phyloP scores from a whole-genome alignment of 2,329 filamentous ascomycete genomes.

The Phyllosticta citribraziliensis region DNA sequence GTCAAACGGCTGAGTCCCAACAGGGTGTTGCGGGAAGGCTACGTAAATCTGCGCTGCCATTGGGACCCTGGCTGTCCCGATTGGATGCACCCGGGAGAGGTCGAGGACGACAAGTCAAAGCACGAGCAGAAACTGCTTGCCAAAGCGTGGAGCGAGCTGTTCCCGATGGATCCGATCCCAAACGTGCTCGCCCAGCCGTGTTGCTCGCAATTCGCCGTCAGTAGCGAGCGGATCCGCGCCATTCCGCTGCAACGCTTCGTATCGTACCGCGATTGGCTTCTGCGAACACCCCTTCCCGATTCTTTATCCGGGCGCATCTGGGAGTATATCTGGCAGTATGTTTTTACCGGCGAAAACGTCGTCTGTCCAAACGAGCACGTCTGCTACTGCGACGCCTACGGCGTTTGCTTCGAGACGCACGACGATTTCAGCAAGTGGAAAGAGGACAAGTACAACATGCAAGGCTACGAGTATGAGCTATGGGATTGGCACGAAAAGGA shows the following conservation, averaged over 20 bases:
- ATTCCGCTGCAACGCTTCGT: slow-evolving; percentile 45
- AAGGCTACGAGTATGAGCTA: slow-evolving; percentile 33
- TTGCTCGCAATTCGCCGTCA: slow-evolving; percentile 55
- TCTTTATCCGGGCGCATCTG: slow-evolving; percentile 50
- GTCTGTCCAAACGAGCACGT: slow-evolving; percentile 44
- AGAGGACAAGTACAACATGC: slow-evolving; percentile 33
- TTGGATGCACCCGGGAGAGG: slow-evolving; percentile 42
- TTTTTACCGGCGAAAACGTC: slow-evolving; percentile 44
- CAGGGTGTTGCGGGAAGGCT: slow-evolving; percentile 40
- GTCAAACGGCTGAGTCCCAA: slow-evolving; percentile 35
- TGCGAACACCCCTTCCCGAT: slow-evolving; percentile 47
- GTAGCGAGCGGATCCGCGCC: slow-evolving; percentile 45
- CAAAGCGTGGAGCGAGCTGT: slow-evolving; percentile 38
- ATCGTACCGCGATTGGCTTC: slow-evolving; percentile 51
- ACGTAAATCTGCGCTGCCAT: slow-evolving; percentile 46
- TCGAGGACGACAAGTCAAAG: slow-evolving; percentile 28
- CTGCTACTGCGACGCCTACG: slow-evolving; percentile 56
- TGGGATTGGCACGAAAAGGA: slow-evolving; percentile 33
- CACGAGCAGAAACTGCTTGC: slow-evolving; percentile 36
- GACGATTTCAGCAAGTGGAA: slow-evolving; percentile 40
- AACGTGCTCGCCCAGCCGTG: slow-evolving; percentile 49
- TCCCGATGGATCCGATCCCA: slow-evolving; percentile 38
- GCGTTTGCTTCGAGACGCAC: slow-evolving; percentile 48
- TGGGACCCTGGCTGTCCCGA: slow-evolving; percentile 47
- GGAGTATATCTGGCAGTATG: slow-evolving; percentile 56